These are phyloP conservation scores for Sisymbrium irio DNA, from an alignment of 345 rosid genomes.

Conservation along the genomic window DNA sequence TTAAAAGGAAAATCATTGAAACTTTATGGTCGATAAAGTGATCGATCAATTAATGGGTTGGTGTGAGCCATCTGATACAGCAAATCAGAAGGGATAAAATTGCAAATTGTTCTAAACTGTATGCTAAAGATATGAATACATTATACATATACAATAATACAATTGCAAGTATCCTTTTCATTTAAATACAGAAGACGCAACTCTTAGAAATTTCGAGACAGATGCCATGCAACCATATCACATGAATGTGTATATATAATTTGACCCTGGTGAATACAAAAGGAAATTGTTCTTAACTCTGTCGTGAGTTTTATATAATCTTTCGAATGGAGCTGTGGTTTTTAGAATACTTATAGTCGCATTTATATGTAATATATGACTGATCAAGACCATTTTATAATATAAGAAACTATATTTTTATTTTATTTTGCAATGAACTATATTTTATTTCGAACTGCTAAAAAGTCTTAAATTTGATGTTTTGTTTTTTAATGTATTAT, in stretches of 20 bases:
- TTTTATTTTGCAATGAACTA: no score
- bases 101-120: not conserved
- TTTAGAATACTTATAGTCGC: not conserved
- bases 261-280: not conserved
- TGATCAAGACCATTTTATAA: not conserved
- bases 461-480: not conserved
- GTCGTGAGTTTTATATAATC: not conserved
- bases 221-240: not conserved
- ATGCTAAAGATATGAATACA: not conserved
- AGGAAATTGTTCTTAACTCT: not conserved
- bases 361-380: not conserved
- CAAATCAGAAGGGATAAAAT: not conserved
- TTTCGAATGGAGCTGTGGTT: not conserved
- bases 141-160: not conserved
- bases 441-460: not conserved
- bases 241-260: not conserved
- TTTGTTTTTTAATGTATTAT: not conserved
- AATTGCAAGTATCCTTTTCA: not conserved
- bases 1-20: not conserved
- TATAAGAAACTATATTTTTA: not conserved
- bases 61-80: constrained; percentile 15
- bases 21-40: constrained; percentile 27
- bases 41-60: constrained; percentile 21
- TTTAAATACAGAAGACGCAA: not conserved
- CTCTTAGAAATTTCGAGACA: not conserved